These are phyloP conservation scores for Cladosporium sp. DNA, from an alignment of 2,329 filamentous ascomycete genomes.

Conservation along the genomic window DNA sequence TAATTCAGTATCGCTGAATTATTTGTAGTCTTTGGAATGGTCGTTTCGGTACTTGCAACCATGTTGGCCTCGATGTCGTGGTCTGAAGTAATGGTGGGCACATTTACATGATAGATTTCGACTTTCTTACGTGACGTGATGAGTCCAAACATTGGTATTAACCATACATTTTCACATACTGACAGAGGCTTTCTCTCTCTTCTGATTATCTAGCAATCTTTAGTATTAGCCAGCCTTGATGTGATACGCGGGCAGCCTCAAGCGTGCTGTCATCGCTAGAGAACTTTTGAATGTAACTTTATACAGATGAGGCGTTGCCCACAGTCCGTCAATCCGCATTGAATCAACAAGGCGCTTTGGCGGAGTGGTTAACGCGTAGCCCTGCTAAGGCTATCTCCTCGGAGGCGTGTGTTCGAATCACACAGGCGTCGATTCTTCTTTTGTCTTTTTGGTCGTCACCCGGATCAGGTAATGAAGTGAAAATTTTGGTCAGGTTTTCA, in stretches of 20 bases:
- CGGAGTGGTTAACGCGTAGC: background rate
- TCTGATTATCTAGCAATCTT: no score
- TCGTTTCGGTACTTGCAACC: background rate
- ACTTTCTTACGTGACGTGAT: no score
- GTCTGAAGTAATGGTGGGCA: no score
- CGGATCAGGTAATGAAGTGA: background rate
- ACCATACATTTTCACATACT: no score
- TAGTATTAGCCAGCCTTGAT: no score
- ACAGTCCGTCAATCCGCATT: background rate
- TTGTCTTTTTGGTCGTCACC: background rate
- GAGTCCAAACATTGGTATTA: no score
- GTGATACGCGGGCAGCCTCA: no score
- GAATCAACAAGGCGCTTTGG: background rate
- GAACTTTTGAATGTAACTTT: no score
- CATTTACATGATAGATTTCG: no score
- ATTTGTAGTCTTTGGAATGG: background rate
- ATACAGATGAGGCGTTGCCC: no score
- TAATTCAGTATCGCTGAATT: background rate
- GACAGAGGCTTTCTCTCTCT: no score
- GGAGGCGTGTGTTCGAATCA: conserved; percentile 43
- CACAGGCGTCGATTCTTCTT: conserved; percentile 34
- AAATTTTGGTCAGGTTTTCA: background rate
- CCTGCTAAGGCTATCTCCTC: background rate
- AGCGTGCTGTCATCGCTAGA: no score
- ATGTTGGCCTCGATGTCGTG: background rate